Percentiles rank a stretch among this genome's conserved stretches.
Evolutionary conservation across 257 asterid genomes (phyloP).

Genomic region (Euphrasia confusa): DNA sequence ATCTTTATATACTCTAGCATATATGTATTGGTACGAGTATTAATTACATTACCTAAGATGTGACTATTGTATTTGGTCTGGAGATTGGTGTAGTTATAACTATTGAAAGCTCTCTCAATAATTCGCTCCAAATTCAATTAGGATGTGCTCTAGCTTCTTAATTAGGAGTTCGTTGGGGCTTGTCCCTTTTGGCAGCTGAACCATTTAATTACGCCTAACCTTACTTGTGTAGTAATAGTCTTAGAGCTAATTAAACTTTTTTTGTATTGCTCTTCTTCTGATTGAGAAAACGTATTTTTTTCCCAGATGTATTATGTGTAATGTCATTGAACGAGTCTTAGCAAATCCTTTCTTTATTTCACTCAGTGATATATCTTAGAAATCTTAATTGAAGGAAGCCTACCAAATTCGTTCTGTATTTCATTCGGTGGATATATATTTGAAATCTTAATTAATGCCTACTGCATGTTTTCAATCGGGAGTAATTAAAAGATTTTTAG

Average conservation of each 20-base stretch:
- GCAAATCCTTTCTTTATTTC: no score
- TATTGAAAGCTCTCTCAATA: slow-evolving; percentile 14
- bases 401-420: no score
- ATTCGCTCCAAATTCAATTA: slow-evolving; percentile 16
- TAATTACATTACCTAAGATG: slow-evolving; percentile 1
- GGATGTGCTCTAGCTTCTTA: slow-evolving; percentile 20
- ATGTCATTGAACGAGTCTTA: no score
- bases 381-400: no score
- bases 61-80: neutral
- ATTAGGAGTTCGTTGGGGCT: slow-evolving; percentile 2
- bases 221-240: neutral
- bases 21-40: neutral
- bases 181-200: slow-evolving; percentile 19
- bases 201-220: neutral
- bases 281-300: no score
- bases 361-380: no score
- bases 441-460: no score
- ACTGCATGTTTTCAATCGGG: no score
- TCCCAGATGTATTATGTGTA: no score
- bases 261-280: neutral
- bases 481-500: no score
- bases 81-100: neutral
- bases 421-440: no score
- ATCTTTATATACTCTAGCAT: neutral
- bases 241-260: neutral